Base-by-base conservation (phyloP, 1,284 basidiomycete genomes). In the Irpex sp. region DNA sequence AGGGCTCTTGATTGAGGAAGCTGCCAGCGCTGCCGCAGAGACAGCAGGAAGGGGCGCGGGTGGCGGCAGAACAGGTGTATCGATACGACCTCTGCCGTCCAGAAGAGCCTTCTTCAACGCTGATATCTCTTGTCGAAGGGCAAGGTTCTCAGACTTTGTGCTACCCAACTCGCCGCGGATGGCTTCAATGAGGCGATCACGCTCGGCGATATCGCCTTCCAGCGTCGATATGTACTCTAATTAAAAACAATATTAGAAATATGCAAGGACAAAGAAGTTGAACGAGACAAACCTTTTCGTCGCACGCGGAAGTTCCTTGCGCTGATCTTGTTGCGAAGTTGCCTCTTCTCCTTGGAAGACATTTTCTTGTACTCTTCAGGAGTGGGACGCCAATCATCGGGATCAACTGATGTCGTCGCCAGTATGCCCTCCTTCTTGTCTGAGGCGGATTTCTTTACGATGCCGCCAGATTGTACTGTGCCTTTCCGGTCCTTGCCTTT, bases 361-460 rank as follows among this genome's bases (percentile, higher is more conserved):
- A 99, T 92, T 78, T 95, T 97, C 77, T 93, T 91, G 81, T 98
- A 98, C 70, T 97, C 95, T 70, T 98, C 96, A 0, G 95, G 91
- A 15, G 88, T 86, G 0, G 92, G 93, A 62, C 91, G 82, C 91
- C 91, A 93, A 67, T 92, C 91, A 61, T 88, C 88, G 4, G 86
- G 75, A 57, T 86, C 84, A 26, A 37, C 51, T n/a, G 63, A 84
- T 76, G 55, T 86, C 78, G 65, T 85, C 76, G 48, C 78, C 67
- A 66, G 72, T 70, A 64, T 73, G 68, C 59, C 75, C 76, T 67
- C 69, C 69, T 69, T 72, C 66, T 70, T 73, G 66, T 68, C 72
- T 70, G 82, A 81, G 26, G 26, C 26, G 66, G 79, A 82, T 70
- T 87, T 88, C 76, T 89, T 91, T 58, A 81, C 77, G 64, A 91